phyloP scores from a whole-genome alignment of 139 green algal genomes.

The Chlorella vulgaris region DNA sequence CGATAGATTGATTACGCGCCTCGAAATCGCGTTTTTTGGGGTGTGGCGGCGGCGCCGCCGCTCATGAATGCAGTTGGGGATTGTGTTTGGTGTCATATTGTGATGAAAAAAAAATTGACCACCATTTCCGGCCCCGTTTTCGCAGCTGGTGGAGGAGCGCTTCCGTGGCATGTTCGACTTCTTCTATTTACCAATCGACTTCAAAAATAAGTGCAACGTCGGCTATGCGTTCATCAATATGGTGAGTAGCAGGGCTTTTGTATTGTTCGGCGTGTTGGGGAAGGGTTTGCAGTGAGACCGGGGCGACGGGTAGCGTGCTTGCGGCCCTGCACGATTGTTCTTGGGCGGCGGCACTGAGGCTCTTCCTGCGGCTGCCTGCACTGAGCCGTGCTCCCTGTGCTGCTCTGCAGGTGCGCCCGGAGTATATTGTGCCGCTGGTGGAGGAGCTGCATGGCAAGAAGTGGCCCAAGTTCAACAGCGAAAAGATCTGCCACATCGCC shows the following conservation, averaged over 20 bases:
- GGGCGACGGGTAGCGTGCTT: not conserved
- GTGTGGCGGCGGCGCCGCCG: too few species aligned
- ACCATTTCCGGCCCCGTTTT: too few species aligned
- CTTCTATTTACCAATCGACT: conserved; percentile 91
- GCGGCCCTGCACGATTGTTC: too few species aligned
- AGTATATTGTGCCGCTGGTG: conserved; percentile 83
- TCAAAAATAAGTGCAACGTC: conserved; percentile 99
- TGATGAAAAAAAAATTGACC: too few species aligned
- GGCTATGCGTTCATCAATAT: conserved; percentile 99
- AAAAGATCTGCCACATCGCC: conserved; percentile 93
- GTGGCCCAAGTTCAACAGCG: conserved; percentile 98
- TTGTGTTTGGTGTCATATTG: too few species aligned
- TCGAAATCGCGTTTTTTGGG: too few species aligned
- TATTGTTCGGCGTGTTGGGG: not conserved
- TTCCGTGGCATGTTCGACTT: conserved; percentile 88
- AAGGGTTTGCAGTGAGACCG: not conserved
- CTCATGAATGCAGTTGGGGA: too few species aligned
- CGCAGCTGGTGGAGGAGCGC: conserved; percentile 67
- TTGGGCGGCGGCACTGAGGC: too few species aligned
- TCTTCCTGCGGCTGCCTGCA: too few species aligned
- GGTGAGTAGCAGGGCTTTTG: conserved; percentile 25
- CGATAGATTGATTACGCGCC: too few species aligned
- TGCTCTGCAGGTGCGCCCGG: conserved; percentile 44
- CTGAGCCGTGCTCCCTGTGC: too few species aligned
- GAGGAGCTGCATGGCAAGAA: conserved; percentile 91